Percentiles rank a stretch among this genome's conserved stretches.
Evolutionary conservation across 441 rosid genomes (phyloP).

Genomic region (Arabidopsis hybrid): DNA sequence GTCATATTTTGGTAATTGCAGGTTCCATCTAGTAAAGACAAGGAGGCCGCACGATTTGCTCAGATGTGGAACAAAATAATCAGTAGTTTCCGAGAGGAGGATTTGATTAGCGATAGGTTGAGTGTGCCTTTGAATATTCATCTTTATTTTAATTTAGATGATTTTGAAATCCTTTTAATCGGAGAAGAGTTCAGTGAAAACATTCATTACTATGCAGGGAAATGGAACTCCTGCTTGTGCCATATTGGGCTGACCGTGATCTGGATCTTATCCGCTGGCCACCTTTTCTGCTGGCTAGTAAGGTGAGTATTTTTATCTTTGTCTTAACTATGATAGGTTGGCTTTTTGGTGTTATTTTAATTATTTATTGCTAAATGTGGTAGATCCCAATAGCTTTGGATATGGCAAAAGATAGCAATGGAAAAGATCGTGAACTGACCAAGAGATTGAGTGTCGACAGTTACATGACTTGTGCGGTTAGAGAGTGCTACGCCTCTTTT

Average conservation of each 20-base stretch:
- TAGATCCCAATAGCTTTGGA: slow-evolving; percentile 87
- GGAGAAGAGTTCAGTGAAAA: too few relatives aligned
- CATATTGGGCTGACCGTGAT: slow-evolving; percentile 76
- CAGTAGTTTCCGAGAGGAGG: slow-evolving; percentile 77
- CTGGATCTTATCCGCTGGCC: slow-evolving; percentile 71
- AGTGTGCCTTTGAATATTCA: slow-evolving; percentile 19
- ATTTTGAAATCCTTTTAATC: background rate
- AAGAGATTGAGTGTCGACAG: slow-evolving; percentile 60
- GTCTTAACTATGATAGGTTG: background rate
- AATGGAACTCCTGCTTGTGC: slow-evolving; percentile 73
- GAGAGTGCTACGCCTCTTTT: slow-evolving; percentile 75
- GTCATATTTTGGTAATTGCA: slow-evolving; percentile 42
- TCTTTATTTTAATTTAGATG: slow-evolving; percentile 13
- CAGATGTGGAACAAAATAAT: slow-evolving; percentile 69
- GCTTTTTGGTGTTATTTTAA: background rate
- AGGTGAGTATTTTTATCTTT: slow-evolving; percentile 47
- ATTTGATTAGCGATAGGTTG: slow-evolving; percentile 72
- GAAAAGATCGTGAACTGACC: slow-evolving; percentile 65
- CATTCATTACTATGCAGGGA: slow-evolving; percentile 50
- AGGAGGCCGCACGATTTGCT: slow-evolving; percentile 45
- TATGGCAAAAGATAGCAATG: slow-evolving; percentile 79
- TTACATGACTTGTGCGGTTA: slow-evolving; percentile 75
- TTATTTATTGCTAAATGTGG: slow-evolving; percentile 24
- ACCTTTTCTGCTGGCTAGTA: slow-evolving; percentile 80
- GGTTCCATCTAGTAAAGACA: slow-evolving; percentile 61